phyloP scores from a whole-genome alignment of 306 rosid species.

The Sophora flavescens region DNA sequence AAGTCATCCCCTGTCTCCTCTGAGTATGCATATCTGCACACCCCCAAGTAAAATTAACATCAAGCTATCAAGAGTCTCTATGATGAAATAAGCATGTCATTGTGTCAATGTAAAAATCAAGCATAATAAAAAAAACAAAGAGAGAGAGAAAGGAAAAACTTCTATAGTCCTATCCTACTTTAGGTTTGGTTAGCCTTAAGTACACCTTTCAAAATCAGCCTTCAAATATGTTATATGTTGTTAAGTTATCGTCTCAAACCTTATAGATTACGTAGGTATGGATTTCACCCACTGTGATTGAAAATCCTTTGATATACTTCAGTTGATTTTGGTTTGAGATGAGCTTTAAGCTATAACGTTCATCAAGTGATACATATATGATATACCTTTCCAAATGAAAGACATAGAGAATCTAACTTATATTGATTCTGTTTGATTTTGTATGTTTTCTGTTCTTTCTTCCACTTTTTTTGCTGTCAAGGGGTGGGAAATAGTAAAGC shows the following conservation, averaged over 20 bases:
- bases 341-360: conserved; percentile 5
- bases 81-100: not conserved
- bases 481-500: not conserved
- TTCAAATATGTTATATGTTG: no score
- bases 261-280: no score
- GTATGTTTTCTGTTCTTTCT: not conserved
- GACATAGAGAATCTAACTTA: conserved; percentile 4
- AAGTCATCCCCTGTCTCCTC: conserved; percentile 74
- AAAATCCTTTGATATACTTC: not conserved
- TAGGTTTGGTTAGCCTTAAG: not conserved
- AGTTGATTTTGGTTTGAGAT: not conserved
- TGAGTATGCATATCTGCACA: conserved; percentile 67
- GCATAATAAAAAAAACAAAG: not conserved
- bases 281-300: no score
- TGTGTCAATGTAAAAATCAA: conserved; percentile 5
- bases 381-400: conserved; percentile 15
- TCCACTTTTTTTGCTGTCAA: not conserved
- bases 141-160: conserved; percentile 2
- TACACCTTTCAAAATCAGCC: no score
- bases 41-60: conserved; percentile 13
- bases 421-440: conserved; percentile 14
- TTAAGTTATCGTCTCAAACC: no score
- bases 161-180: conserved; percentile 14
- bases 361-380: no score
- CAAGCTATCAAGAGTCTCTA: not conserved